A percentile compares a stretch with the other conserved stretches of the same genome.
These are phyloP conservation scores for Ilyonectria robusta DNA, from an alignment of 2,329 filamentous ascomycete genomes.

Conservation along the genomic window DNA sequence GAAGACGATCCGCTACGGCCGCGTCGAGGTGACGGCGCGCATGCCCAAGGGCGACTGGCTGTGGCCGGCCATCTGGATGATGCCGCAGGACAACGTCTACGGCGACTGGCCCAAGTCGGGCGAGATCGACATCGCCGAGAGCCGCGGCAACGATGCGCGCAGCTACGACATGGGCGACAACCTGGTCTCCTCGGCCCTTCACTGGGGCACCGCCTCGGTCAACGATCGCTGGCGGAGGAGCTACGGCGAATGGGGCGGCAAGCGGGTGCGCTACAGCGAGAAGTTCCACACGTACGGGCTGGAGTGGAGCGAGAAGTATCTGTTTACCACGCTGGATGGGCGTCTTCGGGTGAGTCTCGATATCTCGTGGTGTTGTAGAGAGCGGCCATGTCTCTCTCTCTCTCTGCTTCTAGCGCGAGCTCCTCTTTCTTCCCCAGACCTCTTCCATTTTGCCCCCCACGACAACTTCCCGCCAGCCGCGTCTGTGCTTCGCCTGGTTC, in stretches of 20 bases:
- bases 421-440: not conserved
- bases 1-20: slow-evolving; percentile 63
- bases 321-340: slow-evolving; percentile 65
- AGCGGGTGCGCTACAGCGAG: slow-evolving; percentile 54
- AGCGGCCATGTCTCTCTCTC: slow-evolving; percentile 44
- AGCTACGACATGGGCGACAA: slow-evolving; percentile 52
- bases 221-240: slow-evolving; percentile 52
- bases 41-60: slow-evolving; percentile 69
- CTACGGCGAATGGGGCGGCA: slow-evolving; percentile 49
- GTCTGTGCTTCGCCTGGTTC: not conserved
- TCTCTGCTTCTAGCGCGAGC: not conserved
- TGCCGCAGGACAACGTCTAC: slow-evolving; percentile 63
- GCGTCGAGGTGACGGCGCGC: slow-evolving; percentile 68
- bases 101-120: slow-evolving; percentile 66
- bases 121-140: slow-evolving; percentile 68
- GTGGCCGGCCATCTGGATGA: slow-evolving; percentile 63
- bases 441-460: not conserved
- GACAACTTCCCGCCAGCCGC: not conserved
- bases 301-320: slow-evolving; percentile 65
- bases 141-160: slow-evolving; percentile 61
- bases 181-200: slow-evolving; percentile 57
- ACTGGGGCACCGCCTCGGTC: slow-evolving; percentile 57
- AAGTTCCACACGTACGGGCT: slow-evolving; percentile 65
- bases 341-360: slow-evolving; percentile 53
- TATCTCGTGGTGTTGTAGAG: no score